phyloP scores from a whole-genome alignment of 1,284 basidiomycete genomes.

The Boletus semigastroideus region DNA sequence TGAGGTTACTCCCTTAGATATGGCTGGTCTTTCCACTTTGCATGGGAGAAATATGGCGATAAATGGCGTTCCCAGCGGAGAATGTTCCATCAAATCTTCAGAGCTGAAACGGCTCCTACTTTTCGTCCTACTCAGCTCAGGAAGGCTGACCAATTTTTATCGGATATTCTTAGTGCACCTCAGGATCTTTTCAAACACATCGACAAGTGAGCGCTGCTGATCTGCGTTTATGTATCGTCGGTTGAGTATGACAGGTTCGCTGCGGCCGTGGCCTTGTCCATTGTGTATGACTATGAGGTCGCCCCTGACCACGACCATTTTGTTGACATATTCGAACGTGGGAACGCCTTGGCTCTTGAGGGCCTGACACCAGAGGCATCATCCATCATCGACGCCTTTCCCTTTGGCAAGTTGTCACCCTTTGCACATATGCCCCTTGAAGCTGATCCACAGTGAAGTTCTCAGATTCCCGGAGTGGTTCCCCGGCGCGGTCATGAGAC shows the following conservation, averaged over 20 bases:
- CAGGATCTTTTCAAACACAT: slow-evolving; percentile 17
- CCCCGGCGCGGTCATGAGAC: slow-evolving; percentile 17
- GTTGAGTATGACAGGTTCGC: slow-evolving; percentile 22
- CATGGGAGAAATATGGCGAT: slow-evolving; percentile 18
- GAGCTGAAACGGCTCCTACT: slow-evolving; percentile 13
- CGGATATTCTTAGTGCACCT: slow-evolving; percentile 19
- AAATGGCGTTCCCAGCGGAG: slow-evolving; percentile 25
- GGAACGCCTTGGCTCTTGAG: slow-evolving; percentile 10
- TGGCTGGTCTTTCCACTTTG: slow-evolving; percentile 26
- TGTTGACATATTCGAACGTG: slow-evolving; percentile 20
- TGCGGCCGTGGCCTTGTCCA: slow-evolving; percentile 22
- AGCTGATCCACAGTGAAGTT: slow-evolving; percentile 10
- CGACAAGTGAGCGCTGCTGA: slow-evolving; percentile 8
- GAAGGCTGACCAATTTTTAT: slow-evolving; percentile 20
- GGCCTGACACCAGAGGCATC: slow-evolving; percentile 23
- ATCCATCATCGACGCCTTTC: slow-evolving; percentile 16
- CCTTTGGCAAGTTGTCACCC: slow-evolving; percentile 16
- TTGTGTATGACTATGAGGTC: slow-evolving; percentile 28
- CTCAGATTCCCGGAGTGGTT: slow-evolving; percentile 26
- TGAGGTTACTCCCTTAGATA: slow-evolving; percentile 19
- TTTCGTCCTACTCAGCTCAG: slow-evolving; percentile 22
- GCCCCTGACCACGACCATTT: slow-evolving; percentile 15
- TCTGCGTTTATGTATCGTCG: not conserved
- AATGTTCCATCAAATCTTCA: slow-evolving; percentile 32
- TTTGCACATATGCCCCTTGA: not conserved